phyloP scores from a whole-genome alignment of 2,329 filamentous ascomycete species.

The Fusarium veterinarium region DNA sequence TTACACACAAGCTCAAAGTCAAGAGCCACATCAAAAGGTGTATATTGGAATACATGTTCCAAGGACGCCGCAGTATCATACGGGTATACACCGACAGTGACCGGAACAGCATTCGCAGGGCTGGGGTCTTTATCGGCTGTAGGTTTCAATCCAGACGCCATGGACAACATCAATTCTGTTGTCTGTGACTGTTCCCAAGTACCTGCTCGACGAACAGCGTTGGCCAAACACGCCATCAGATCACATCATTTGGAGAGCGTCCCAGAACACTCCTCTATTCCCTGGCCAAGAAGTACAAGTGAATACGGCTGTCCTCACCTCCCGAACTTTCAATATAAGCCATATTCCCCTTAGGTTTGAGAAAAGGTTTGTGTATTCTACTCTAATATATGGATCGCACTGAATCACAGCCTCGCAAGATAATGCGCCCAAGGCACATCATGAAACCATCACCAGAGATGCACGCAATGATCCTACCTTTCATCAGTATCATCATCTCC shows the following conservation, averaged over 20 bases:
- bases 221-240: background rate
- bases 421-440: background rate
- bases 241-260: background rate
- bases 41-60: background rate
- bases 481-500: background rate
- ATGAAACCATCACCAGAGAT: background rate
- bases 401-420: background rate
- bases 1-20: background rate
- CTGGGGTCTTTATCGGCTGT: no score
- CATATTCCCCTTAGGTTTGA: background rate
- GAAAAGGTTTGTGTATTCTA: background rate
- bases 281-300: background rate
- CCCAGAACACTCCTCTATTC: background rate
- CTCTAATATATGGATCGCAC: background rate
- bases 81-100: background rate
- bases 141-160: no score
- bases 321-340: background rate
- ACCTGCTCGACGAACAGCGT: background rate
- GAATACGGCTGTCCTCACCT: background rate
- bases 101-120: accelerated
- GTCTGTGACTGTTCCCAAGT: background rate
- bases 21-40: background rate
- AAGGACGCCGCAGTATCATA: background rate
- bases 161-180: no score
- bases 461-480: background rate